Conservation (phyloP, 352 stramenopile species). For the Phytophthora cajani region DNA sequence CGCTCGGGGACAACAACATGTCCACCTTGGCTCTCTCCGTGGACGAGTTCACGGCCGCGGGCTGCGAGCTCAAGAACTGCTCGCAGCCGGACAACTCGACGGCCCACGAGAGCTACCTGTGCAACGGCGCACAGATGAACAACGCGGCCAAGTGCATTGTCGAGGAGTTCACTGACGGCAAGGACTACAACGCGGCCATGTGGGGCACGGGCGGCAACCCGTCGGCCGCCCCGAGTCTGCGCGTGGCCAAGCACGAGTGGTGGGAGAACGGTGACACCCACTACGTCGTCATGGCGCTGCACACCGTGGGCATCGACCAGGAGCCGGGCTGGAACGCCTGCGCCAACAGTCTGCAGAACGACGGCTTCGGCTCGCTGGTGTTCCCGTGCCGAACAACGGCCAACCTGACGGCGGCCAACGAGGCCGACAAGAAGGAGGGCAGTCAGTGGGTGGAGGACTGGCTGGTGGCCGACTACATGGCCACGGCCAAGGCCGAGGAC, state of each 20-base stretch:
- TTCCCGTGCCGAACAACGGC: constrained; percentile 41
- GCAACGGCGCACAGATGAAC: constrained; percentile 48
- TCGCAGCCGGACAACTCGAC: constrained; percentile 21
- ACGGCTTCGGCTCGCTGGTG: constrained; percentile 36
- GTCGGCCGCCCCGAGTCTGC: not conserved
- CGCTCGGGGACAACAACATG: constrained; percentile 28
- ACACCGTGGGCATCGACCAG: constrained; percentile 18
- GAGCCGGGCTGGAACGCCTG: constrained; percentile 39
- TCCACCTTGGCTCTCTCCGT: constrained; percentile 33
- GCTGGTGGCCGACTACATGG: constrained; percentile 29
- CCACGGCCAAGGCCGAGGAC: not conserved
- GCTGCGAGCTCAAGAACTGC: constrained; percentile 32
- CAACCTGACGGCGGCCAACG: constrained; percentile 15
- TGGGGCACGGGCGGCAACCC: constrained; percentile 30
- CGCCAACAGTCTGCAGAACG: constrained; percentile 5
- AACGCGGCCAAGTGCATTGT: constrained; percentile 35
- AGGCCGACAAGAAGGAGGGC: constrained; percentile 12
- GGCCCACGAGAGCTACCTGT: constrained; percentile 24
- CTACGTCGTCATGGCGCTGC: constrained; percentile 34
- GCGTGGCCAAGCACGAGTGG: constrained; percentile 32
- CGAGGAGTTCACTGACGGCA: constrained; percentile 21
- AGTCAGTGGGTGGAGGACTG: constrained; percentile 34
- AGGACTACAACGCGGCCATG: constrained; percentile 29
- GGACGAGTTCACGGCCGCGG: constrained; percentile 25
- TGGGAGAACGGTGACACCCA: not conserved